These are phyloP conservation scores for Saccharum officinarum DNA, from an alignment of 176 grass and related monocot genomes.

Conservation along the genomic window DNA sequence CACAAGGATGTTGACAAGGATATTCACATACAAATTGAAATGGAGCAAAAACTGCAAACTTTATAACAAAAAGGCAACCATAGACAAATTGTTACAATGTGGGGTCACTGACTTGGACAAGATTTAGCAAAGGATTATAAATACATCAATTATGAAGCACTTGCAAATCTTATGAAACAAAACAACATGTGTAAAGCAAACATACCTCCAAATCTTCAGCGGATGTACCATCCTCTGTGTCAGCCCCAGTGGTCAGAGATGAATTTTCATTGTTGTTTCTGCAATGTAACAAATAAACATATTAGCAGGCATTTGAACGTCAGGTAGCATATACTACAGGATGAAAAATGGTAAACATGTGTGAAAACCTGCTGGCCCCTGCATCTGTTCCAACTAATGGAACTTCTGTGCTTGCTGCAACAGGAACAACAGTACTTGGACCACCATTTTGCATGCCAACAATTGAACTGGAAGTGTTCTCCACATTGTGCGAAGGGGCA, in stretches of 20 bases:
- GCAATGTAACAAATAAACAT: conserved; percentile 25
- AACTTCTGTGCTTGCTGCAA: conserved; percentile 30
- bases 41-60: neutral
- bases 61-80: neutral
- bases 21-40: neutral
- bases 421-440: conserved; percentile 29
- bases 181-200: conserved; percentile 3
- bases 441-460: conserved; percentile 41
- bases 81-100: neutral
- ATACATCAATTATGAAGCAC: neutral
- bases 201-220: conserved; percentile 86
- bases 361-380: conserved; percentile 40
- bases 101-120: neutral
- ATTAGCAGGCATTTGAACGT: neutral
- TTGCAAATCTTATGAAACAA: conserved; percentile 12
- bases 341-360: neutral
- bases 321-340: conserved; percentile 6
- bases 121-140: neutral
- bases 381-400: conserved; percentile 38
- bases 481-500: conserved; percentile 34
- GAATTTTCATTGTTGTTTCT: conserved; percentile 57
- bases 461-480: conserved; percentile 36
- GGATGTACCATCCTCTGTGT: conserved; percentile 57
- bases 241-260: conserved; percentile 23
- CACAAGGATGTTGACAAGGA: neutral